Evolutionary conservation across 768 basidiomycete species (phyloP).

Genomic region (Suillus paluster): DNA sequence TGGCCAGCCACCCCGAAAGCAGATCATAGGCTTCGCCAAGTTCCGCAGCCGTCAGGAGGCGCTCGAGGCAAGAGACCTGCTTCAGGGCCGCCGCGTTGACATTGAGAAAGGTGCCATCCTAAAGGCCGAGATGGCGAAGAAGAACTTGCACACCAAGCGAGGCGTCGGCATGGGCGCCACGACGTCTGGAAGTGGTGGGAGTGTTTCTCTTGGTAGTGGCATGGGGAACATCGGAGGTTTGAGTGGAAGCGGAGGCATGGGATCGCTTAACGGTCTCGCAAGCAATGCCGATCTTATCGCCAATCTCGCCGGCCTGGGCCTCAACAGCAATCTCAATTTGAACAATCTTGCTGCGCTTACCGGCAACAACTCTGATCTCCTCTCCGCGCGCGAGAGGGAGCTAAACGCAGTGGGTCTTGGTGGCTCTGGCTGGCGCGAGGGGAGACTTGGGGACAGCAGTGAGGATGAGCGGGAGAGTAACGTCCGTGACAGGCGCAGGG

Average conservation of each 20-base stretch:
- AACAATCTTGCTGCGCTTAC: constrained; percentile 29
- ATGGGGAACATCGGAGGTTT: constrained; percentile 27
- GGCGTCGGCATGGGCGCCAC: constrained; percentile 72
- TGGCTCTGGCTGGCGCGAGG: constrained; percentile 40
- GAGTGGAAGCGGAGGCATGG: constrained; percentile 31
- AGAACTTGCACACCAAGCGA: constrained; percentile 96
- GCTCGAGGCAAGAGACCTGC: constrained; percentile 79
- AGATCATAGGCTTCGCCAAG: constrained; percentile 98
- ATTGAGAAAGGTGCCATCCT: constrained; percentile 90
- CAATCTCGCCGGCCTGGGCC: constrained; percentile 34
- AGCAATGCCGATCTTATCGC: constrained; percentile 33
- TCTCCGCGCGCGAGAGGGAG: constrained; percentile 48
- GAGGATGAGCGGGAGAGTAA: constrained; percentile 50
- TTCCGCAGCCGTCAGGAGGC: constrained; percentile 90
- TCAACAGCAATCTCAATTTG: constrained; percentile 32
- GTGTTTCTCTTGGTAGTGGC: constrained; percentile 31
- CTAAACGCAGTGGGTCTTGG: constrained; percentile 52
- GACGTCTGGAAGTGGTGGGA: constrained; percentile 29
- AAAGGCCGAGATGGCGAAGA: constrained; percentile 99
- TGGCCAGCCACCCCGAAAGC: constrained; percentile 73
- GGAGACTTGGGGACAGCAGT: constrained; percentile 34
- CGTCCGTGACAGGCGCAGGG: constrained; percentile 44
- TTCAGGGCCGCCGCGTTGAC: constrained; percentile 91
- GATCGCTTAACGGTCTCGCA: constrained; percentile 26
- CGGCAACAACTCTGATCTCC: constrained; percentile 31